Conservation (phyloP, 192 early-diverging fungal genomes). For the Podila epicladia region DNA sequence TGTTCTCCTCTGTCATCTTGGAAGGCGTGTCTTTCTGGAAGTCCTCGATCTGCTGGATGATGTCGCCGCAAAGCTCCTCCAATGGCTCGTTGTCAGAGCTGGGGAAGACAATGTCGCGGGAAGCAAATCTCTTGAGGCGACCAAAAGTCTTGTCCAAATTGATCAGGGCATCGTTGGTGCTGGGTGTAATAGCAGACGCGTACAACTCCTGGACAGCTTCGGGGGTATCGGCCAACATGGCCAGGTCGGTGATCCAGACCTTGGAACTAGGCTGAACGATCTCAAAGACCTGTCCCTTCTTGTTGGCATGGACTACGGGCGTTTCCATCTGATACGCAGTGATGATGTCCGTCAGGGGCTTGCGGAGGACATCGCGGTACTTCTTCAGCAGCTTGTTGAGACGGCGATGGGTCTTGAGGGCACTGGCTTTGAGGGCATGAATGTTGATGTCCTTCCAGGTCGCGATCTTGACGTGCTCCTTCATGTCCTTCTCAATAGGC, state of each 20-base stretch:
- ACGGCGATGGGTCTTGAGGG: conserved; percentile 91
- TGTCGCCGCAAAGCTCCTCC: conserved; percentile 61
- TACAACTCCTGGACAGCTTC: conserved; percentile 14
- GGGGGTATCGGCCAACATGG: conserved; percentile 27
- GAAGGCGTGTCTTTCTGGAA: conserved; percentile 67
- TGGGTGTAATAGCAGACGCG: conserved; percentile 15
- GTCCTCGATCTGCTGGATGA: conserved; percentile 62
- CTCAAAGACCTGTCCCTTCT: conserved; percentile 51
- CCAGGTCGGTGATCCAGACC: conserved; percentile 52
- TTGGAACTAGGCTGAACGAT: conserved; percentile 43
- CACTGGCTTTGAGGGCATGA: conserved; percentile 88
- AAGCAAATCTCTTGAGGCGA: conserved; percentile 50
- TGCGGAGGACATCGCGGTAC: conserved; percentile 81
- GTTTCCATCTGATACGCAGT: conserved; percentile 54
- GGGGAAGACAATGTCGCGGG: conserved; percentile 45
- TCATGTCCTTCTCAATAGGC: conserved; percentile 88
- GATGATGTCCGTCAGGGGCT: conserved; percentile 79
- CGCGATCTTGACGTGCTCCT: conserved; percentile 95
- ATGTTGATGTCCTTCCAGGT: conserved; percentile 98
- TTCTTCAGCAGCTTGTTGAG: conserved; percentile 91
- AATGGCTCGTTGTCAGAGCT: conserved; percentile 39
- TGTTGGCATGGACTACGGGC: conserved; percentile 42
- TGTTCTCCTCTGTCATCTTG: conserved; percentile 66
- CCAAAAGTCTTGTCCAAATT: conserved; percentile 56
- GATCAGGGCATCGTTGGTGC: conserved; percentile 54